Conservation (phyloP, 106 monocot genomes). For the Gastrodia elata region DNA sequence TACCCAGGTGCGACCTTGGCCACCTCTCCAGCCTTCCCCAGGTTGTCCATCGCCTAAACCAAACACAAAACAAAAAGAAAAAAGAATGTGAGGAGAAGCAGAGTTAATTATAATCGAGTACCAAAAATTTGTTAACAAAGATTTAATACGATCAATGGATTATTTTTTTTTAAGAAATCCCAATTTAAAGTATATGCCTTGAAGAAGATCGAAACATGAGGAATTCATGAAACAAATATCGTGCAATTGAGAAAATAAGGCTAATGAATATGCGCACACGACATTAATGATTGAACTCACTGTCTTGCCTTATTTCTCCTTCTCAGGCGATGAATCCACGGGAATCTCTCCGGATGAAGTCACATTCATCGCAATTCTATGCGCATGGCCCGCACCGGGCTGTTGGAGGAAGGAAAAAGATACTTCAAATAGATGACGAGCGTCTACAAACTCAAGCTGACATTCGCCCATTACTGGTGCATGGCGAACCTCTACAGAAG, state of each 20-base stretch:
- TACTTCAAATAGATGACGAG: constrained; percentile 35
- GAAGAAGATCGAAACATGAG: too few relatives aligned
- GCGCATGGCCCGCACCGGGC: constrained; percentile 32
- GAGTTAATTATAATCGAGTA: too few relatives aligned
- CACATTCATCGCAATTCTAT: constrained; percentile 36
- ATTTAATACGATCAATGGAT: too few relatives aligned
- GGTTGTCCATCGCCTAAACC: constrained; percentile 67
- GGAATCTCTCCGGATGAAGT: constrained; percentile 27
- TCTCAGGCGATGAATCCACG: constrained; percentile 7
- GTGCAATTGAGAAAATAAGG: too few relatives aligned
- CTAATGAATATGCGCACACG: too few relatives aligned
- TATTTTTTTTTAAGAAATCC: too few relatives aligned
- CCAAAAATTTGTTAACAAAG: too few relatives aligned
- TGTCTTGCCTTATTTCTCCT: background rate
- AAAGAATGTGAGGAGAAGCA: too few relatives aligned
- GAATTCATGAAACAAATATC: too few relatives aligned
- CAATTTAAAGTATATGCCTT: too few relatives aligned
- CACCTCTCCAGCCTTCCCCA: constrained; percentile 79
- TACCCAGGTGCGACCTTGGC: constrained; percentile 88
- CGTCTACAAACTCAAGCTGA: constrained; percentile 26
- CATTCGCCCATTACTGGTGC: constrained; percentile 50
- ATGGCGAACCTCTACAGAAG: constrained; percentile 35
- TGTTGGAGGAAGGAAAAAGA: constrained; percentile 25
- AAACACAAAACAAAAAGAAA: background rate
- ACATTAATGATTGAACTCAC: background rate